Evolutionary conservation across 1,284 basidiomycete species (phyloP).

Genomic region (Ceratobasidium sp.): DNA sequence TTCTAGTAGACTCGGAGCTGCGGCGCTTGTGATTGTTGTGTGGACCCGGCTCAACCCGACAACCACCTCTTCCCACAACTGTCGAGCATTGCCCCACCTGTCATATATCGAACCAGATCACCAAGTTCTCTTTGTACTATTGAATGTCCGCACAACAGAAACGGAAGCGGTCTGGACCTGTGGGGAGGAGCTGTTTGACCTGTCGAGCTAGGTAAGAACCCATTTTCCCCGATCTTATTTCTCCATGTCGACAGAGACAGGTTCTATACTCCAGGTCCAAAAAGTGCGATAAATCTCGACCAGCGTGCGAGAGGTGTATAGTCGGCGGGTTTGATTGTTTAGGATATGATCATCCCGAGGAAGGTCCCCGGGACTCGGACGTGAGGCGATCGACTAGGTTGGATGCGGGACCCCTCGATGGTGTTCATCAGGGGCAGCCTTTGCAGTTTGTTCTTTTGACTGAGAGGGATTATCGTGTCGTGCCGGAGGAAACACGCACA

Average conservation of each 20-base stretch:
- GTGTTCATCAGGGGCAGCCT: background rate
- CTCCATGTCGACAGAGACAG: background rate
- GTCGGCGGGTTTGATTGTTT: constrained; percentile 26
- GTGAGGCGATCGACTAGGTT: background rate
- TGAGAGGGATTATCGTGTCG: background rate
- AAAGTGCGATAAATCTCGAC: constrained; percentile 31
- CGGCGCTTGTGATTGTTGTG: background rate
- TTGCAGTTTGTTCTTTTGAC: background rate
- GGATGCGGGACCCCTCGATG: background rate
- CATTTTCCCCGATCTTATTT: too few species aligned
- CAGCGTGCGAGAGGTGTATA: constrained; percentile 16
- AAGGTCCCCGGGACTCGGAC: background rate
- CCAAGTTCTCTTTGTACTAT: background rate
- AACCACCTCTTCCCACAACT: background rate
- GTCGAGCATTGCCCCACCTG: too few species aligned
- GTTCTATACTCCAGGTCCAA: background rate
- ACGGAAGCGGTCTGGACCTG: constrained; percentile 20
- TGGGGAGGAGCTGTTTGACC: constrained; percentile 28
- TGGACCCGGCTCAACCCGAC: constrained; percentile 5
- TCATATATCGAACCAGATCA: background rate
- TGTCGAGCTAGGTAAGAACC: constrained; percentile 3
- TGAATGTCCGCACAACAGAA: background rate
- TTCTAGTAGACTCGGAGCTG: background rate
- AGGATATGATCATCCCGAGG: constrained; percentile 31
- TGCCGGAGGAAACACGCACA: background rate